Evolutionary conservation across 345 rosid species (phyloP), one percentile per base, ranked within the genome.

Genomic region (Rhodamnia rubescens): DNA sequence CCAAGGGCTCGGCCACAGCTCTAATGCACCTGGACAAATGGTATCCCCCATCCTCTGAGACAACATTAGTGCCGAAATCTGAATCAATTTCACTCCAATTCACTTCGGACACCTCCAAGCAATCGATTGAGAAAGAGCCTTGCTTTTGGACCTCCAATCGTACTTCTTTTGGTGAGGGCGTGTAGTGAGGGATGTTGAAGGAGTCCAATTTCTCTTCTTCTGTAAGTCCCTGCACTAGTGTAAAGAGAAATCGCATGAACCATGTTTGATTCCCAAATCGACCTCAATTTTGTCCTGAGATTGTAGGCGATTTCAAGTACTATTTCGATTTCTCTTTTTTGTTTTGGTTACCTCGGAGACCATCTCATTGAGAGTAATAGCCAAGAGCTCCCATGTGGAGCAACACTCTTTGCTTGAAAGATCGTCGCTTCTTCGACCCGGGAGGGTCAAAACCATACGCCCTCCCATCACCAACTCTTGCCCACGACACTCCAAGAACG

Each of bases 151-250:
- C 90, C 82, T 87, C 88, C 1, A 84, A 40, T 85, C 85, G 86
- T 55, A 93, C 91, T 86, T 93, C 95, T 4, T 11, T 40, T 13
- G 91, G 89, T 8, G 94, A 92, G 64, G 94, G 92, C 49, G 89
- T 89, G 81, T 92, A 93, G 1, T 86, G 83, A 13, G 94, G 95
- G 55, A 93, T 88, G 87, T 93, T 92, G 86, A 93, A 93, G n/a
- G 91, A 81, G 54, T 89, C 82, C 84, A 93, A 16, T 51, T 87
- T 89, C 83, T 88, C 90, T 86, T 90, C 88, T 54, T 92, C 89
- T 75, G 92, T 87, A 4, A 90, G 3, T 64, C 95, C 94, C 94
- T 93, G 88, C 81, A 80, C 75, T 1, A 5, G 55, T 6, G 55
- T 2, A 6, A 1, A 53, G 53, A 52, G 18, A 52, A 52, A 52